Conservation (phyloP, 345 rosid genomes). For the Camelina hispida region DNA sequence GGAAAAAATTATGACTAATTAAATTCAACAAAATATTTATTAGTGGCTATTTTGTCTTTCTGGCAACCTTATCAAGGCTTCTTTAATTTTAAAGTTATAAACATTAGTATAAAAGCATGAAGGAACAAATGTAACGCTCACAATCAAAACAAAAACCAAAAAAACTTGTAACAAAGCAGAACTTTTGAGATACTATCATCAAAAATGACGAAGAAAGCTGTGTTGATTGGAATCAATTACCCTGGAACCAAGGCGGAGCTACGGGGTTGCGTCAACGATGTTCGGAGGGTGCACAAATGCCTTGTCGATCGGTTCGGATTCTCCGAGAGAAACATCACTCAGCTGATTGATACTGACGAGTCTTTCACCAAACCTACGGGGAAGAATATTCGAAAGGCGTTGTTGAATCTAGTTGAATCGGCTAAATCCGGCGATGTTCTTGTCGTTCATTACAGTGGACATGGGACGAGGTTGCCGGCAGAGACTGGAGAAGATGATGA, state of each 20-base stretch:
- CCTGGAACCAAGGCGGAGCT: slow-evolving; percentile 88
- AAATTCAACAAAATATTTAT: too few species aligned
- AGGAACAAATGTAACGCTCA: slow-evolving; percentile 17
- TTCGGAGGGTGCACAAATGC: slow-evolving; percentile 59
- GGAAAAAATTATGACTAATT: not conserved
- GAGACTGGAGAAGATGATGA: slow-evolving; percentile 97
- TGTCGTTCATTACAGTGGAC: slow-evolving; percentile 92
- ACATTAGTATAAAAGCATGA: slow-evolving; percentile 14
- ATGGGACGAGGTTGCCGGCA: slow-evolving; percentile 96
- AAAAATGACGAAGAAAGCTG: slow-evolving; percentile 70
- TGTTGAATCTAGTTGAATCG: slow-evolving; percentile 59
- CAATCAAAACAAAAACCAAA: not conserved
- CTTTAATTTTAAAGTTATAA: not conserved
- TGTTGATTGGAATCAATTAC: slow-evolving; percentile 84
- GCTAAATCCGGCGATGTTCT: slow-evolving; percentile 68
- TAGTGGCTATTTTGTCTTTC: not conserved
- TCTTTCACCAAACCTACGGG: slow-evolving; percentile 77
- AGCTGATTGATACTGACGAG: slow-evolving; percentile 74
- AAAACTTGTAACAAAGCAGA: slow-evolving; percentile 7
- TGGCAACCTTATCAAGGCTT: slow-evolving; percentile 13
- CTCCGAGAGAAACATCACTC: slow-evolving; percentile 59
- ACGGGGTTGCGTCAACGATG: slow-evolving; percentile 94
- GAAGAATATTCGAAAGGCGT: slow-evolving; percentile 65
- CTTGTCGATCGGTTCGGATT: slow-evolving; percentile 76
- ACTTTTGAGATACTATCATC: not conserved